Base-by-base conservation (phyloP, 768 basidiomycete species). In the Mycena kentingensis region DNA sequence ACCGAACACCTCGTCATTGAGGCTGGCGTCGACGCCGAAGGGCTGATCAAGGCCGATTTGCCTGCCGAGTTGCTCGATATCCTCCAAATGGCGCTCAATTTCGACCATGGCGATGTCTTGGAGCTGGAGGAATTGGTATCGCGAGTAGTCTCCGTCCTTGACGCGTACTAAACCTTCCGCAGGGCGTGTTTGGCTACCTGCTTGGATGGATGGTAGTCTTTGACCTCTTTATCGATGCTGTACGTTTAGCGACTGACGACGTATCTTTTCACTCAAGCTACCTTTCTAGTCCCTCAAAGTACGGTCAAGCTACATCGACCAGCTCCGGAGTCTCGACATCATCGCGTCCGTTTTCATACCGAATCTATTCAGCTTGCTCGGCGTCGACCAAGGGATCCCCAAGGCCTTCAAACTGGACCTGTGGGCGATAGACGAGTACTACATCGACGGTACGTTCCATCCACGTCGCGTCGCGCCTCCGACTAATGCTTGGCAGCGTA, bases 141-240 rank as follows among this genome's bases (percentile, higher is more conserved):
- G 69, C 54, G 24, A 27, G 25, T 24, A 15, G 7, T 25, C 19
- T 28, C 7, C 18, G 13, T 21, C 3, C 1, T 4, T 16, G 2
- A 21, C 25, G 13, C n/a, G 12, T 2, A 24, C 49, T 55, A 37
- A 57, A 35, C 44, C 15, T 16, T n/a, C 22, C 13, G 27, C 35
- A 77, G 76, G 75, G 73, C 43, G 64, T 80, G 2, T 83, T 90
- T 55, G 84, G 86, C 3, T 81, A 82, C 56, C 70, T 97, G n/a
- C 77, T 97, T 8, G 81, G 79, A 2, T 97, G 93, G 94, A 90
- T 95, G 86, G 71, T 92, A n/a, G 65, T 86, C 1, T 87, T 97
- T 55, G 91, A 94, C 62, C 73, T 88, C 18, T 97, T 97, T 69
- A 73, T 75, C 22, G 84, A 90, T 66, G 88, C 92, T 8, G 94